Percentiles rank a stretch among this genome's conserved stretches.
Evolutionary conservation across 345 rosid species (phyloP).

Genomic region (Eucalyptus microcorys): DNA sequence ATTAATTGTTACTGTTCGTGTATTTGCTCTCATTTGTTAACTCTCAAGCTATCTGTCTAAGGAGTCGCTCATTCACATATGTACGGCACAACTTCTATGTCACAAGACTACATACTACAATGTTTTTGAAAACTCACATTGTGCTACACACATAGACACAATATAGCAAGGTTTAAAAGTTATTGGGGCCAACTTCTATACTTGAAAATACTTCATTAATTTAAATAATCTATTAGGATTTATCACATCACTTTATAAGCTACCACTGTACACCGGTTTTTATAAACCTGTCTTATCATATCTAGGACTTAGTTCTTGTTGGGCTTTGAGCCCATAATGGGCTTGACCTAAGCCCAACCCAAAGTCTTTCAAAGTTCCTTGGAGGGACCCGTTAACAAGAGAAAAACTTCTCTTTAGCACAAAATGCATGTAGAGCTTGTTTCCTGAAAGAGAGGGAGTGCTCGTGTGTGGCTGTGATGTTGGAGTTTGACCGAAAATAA

Average conservation of each 20-base stretch:
- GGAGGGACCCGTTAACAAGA: background rate
- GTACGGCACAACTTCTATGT: background rate
- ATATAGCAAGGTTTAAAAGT: background rate
- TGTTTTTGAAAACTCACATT: background rate
- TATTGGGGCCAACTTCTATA: background rate
- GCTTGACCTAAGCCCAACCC: background rate
- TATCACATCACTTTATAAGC: background rate
- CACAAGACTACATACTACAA: background rate
- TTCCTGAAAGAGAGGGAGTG: background rate
- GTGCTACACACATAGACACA: background rate
- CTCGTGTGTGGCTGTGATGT: background rate
- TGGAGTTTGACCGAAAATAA: no score
- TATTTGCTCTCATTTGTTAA: background rate
- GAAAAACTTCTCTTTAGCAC: background rate
- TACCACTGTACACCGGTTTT: background rate
- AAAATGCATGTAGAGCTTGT: background rate
- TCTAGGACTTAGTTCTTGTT: no score
- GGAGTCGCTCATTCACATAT: background rate
- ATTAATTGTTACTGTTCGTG: background rate
- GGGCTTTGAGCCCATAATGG: background rate
- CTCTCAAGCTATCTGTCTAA: background rate
- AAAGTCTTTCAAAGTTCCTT: background rate
- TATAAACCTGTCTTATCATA: background rate
- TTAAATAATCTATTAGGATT: background rate
- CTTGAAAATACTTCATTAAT: background rate